Evolutionary conservation across 2,329 filamentous ascomycete species (phyloP), one percentile per base, ranked within the genome.

Genomic region (Helotiales sp.): DNA sequence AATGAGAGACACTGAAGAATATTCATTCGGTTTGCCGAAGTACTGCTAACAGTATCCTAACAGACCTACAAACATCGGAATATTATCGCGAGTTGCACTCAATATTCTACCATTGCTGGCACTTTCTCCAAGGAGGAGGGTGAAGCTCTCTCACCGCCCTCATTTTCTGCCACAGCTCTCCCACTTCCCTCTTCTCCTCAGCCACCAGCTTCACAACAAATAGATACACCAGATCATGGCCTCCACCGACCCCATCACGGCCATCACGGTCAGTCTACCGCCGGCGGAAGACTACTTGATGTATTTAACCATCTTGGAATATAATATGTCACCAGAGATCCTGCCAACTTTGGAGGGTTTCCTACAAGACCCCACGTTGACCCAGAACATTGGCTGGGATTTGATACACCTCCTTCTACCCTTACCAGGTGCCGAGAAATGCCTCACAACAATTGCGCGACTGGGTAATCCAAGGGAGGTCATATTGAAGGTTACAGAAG

Each of bases 381-480:
- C 89, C 2, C 83, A 82, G 59, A 88, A 91, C 56, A 92, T 93
- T 66, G 90, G 90, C 50, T 95, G 90, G 90, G 90, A 95, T 71
- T 76, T 93, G 52, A 87, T 95, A 22, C 87, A 89, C 69, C 83
- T 91, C 68, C 81, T 95, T 4, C 79, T 92, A 24, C 79, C 84
- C 33, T 75, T 91, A 5, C 79, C 88, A 1, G 84, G 81, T 12
- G 87, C 86, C n/a, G 85, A 89, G 64, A 73, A 79, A 63, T 92
- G 90, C 69, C 78, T 93, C 15, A 83, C 88, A 69, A 89, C 87
- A 29, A 86, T 93, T 52, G 90, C 90, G 30, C 82, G 86, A 24
- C 79, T 91, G 36, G 90, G 90, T 51, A 95, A 93, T 69, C 90
- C 90, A 1, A 80, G 90, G 51, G 90, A 95, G 72, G 88, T 92